Evolutionary conservation across 345 rosid species (phyloP).

Genomic region (Arabis hirsuta): DNA sequence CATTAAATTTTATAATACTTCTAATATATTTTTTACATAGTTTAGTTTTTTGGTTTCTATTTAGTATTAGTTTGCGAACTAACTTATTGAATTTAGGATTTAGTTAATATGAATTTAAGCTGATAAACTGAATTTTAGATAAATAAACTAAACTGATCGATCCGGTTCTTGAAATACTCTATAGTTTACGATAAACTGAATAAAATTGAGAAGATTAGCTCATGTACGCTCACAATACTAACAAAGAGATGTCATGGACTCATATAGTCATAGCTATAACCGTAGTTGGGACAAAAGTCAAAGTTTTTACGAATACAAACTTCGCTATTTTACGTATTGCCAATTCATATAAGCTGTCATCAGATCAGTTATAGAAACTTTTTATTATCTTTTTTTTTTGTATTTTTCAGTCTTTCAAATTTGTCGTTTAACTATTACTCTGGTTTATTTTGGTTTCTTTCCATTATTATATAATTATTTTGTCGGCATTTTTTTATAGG

Average conservation of each 20-base stretch:
- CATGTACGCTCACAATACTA: too few relatives aligned
- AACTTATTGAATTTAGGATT: too few relatives aligned
- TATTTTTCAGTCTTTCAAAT: neutral
- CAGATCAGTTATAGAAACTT: neutral
- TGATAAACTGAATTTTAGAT: too few relatives aligned
- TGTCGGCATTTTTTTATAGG: slow-evolving; percentile 4
- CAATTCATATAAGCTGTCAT: slow-evolving; percentile 38
- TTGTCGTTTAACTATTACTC: slow-evolving; percentile 2
- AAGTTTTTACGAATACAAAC: slow-evolving; percentile 12
- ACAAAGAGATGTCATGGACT: neutral
- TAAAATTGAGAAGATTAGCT: too few relatives aligned
- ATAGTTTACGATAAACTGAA: too few relatives aligned
- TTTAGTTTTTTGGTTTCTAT: too few relatives aligned
- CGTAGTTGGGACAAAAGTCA: slow-evolving; percentile 33
- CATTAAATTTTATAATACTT: too few relatives aligned
- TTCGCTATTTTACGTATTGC: slow-evolving; percentile 27
- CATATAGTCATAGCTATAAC: slow-evolving; percentile 15
- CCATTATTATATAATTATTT: neutral
- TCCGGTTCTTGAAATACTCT: too few relatives aligned
- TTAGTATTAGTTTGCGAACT: too few relatives aligned
- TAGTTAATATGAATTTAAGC: too few relatives aligned
- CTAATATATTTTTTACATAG: too few relatives aligned
- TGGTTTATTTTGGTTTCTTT: slow-evolving; percentile 3
- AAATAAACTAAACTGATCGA: too few relatives aligned
- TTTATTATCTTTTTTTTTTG: neutral